A percentile compares a stretch with the other conserved stretches of the same genome.
Conservation (phyloP, 495 filamentous ascomycete genomes). For the Aspergillus kassunensis region DNA sequence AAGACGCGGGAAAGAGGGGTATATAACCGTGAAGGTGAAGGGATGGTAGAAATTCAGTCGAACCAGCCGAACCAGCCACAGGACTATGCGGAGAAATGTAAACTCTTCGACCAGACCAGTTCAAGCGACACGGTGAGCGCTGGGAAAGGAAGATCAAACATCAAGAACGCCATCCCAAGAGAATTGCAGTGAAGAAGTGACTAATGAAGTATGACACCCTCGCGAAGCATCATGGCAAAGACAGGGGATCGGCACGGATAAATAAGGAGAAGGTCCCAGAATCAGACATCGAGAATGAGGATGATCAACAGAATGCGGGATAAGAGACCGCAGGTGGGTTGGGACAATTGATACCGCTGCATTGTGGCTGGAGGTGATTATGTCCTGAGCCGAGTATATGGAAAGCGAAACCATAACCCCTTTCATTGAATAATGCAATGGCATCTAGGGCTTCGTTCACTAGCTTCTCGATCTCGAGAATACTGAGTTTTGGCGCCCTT, state of each 20-base stretch:
- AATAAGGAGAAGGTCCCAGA: neutral
- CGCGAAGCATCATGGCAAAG: constrained; percentile 4
- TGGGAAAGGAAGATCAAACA: constrained; percentile 18
- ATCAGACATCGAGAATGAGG: too few species aligned
- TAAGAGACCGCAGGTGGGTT: neutral
- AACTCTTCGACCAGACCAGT: constrained; percentile 6
- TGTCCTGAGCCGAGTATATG: neutral
- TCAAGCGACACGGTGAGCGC: constrained; percentile 16
- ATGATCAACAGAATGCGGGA: neutral
- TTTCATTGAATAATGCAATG: constrained; percentile 80
- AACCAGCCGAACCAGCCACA: constrained; percentile 12
- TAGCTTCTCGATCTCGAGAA: constrained; percentile 53
- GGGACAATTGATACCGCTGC: neutral
- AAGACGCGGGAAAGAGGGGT: constrained; percentile 3
- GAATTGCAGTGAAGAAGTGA: constrained; percentile 5
- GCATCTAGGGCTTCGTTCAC: constrained; percentile 63
- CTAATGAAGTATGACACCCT: constrained; percentile 12
- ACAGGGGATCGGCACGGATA: neutral
- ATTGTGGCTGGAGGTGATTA: neutral
- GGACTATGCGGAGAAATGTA: constrained; percentile 3
- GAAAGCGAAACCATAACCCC: constrained; percentile 25
- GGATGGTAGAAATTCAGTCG: neutral
- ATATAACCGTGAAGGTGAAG: constrained; percentile 16
- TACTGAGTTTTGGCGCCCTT: constrained; percentile 66
- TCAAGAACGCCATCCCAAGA: constrained; percentile 18